Conservation (phyloP, 2,329 filamentous ascomycete species). For the Apiospora rasikravindrae region DNA sequence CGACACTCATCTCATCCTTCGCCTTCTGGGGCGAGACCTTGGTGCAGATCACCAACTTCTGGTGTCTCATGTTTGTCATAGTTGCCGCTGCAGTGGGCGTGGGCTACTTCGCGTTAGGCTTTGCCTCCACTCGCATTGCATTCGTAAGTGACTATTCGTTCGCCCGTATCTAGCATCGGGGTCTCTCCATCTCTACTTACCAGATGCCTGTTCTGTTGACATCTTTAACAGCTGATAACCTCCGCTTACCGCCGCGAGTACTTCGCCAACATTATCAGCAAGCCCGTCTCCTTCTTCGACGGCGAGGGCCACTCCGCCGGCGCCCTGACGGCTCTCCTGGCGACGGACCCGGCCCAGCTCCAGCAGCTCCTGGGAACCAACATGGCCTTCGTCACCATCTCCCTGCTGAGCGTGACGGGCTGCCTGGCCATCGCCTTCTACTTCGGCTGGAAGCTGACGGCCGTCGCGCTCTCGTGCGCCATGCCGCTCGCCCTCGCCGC, state of each 20-base stretch:
- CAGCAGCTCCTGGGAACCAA: slow-evolving; percentile 15
- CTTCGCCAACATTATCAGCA: slow-evolving; percentile 32
- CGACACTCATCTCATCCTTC: slow-evolving; percentile 51
- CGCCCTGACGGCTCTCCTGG: slow-evolving; percentile 7
- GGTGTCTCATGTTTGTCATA: slow-evolving; percentile 88
- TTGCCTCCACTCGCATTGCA: slow-evolving; percentile 82
- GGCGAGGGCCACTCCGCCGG: slow-evolving; percentile 46
- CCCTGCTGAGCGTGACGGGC: not conserved
- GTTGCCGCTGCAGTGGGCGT: slow-evolving; percentile 64
- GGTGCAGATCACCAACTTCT: slow-evolving; percentile 75
- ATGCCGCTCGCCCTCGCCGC: slow-evolving; percentile 1
- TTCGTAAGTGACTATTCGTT: slow-evolving; percentile 73
- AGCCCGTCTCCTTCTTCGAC: slow-evolving; percentile 66
- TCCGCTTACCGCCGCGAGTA: slow-evolving; percentile 67
- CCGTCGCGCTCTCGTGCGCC: slow-evolving; percentile 11
- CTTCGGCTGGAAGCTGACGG: slow-evolving; percentile 18
- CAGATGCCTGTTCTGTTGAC: not conserved
- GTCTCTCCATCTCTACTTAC: too few species aligned
- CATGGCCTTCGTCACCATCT: slow-evolving; percentile 17
- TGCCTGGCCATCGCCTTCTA: slow-evolving; percentile 8
- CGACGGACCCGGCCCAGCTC: slow-evolving; percentile 2
- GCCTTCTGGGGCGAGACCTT: slow-evolving; percentile 46
- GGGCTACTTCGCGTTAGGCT: slow-evolving; percentile 67
- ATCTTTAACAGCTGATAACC: slow-evolving; percentile 85
- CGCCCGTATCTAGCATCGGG: too few species aligned